Evolutionary conservation across 345 rosid species (phyloP).

Genomic region (Brassica napus): DNA sequence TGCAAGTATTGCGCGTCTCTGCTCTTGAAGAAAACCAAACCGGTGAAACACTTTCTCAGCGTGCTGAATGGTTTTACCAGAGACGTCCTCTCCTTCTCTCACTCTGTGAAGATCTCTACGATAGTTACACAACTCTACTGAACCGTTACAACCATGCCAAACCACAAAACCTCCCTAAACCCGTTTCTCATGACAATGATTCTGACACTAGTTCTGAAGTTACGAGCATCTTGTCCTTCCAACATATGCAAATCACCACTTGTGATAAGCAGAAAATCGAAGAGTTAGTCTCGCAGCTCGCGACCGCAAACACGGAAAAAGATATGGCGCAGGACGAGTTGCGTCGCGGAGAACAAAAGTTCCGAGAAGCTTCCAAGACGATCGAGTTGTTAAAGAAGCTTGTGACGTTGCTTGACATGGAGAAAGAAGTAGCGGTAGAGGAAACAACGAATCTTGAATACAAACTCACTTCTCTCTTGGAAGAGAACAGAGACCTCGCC

Average conservation of each 20-base stretch:
- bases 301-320: constrained; percentile 51
- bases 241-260: constrained; percentile 4
- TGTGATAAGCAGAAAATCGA: constrained; percentile 9
- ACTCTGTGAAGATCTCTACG: constrained; percentile 60
- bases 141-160: constrained; percentile 32
- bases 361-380: constrained; percentile 49
- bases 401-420: constrained; percentile 63
- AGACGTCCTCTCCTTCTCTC: constrained; percentile 59
- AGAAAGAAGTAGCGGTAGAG: constrained; percentile 55
- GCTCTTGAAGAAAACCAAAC: constrained; percentile 21
- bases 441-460: constrained; percentile 56
- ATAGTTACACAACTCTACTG: constrained; percentile 46
- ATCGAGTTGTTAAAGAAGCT: constrained; percentile 58
- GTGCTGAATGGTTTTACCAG: constrained; percentile 60
- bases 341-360: constrained; percentile 31
- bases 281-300: constrained; percentile 45
- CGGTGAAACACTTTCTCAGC: constrained; percentile 53
- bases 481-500: constrained; percentile 54
- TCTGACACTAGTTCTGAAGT: constrained; percentile 19
- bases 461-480: constrained; percentile 43
- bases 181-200: not conserved
- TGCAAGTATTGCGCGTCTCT: constrained; percentile 28
- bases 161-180: constrained; percentile 19
- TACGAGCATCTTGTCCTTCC: constrained; percentile 22
- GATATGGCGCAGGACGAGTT: constrained; percentile 41